Percentiles rank a stretch among this genome's conserved stretches.
phyloP scores from a whole-genome alignment of 2,329 filamentous ascomycete species.

The Diaporthe citrichinensis region DNA sequence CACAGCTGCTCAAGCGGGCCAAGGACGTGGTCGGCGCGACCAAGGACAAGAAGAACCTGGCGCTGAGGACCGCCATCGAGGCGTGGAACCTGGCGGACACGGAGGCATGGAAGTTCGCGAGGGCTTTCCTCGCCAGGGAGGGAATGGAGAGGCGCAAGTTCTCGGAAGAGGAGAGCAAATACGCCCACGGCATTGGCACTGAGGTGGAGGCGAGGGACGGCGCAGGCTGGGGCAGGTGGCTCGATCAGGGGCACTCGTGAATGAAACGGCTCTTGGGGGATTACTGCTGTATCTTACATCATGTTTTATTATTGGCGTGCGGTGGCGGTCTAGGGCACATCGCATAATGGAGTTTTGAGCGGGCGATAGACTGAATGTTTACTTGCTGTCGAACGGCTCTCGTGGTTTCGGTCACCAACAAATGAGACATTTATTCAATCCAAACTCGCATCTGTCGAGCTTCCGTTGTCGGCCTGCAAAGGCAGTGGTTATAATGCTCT shows the following conservation, averaged over 20 bases:
- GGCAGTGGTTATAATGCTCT: too few species aligned
- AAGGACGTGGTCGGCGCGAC: slow-evolving; percentile 59
- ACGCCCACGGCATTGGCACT: slow-evolving; percentile 72
- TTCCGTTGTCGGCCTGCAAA: too few species aligned
- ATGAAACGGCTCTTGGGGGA: background rate
- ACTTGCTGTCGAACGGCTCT: background rate
- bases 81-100: slow-evolving; percentile 80
- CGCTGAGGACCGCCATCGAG: slow-evolving; percentile 69
- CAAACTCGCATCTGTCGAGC: too few species aligned
- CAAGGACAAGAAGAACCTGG: slow-evolving; percentile 59
- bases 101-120: slow-evolving; percentile 82
- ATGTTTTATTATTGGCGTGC: background rate
- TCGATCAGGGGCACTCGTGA: slow-evolving; percentile 18
- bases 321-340: background rate
- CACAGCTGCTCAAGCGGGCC: slow-evolving; percentile 62
- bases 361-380: slow-evolving; percentile 24
- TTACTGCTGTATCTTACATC: background rate
- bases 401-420: background rate
- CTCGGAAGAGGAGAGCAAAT: slow-evolving; percentile 79
- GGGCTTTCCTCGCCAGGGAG: slow-evolving; percentile 75
- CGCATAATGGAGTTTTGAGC: slow-evolving; percentile 25
- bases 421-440: background rate
- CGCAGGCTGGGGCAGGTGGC: slow-evolving; percentile 10
- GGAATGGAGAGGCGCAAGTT: slow-evolving; percentile 75
- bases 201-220: slow-evolving; percentile 55